A percentile compares a stretch with the other conserved stretches of the same genome.
Conservation (phyloP, 2,329 filamentous ascomycete species). For the Pyrenophora graminea region DNA sequence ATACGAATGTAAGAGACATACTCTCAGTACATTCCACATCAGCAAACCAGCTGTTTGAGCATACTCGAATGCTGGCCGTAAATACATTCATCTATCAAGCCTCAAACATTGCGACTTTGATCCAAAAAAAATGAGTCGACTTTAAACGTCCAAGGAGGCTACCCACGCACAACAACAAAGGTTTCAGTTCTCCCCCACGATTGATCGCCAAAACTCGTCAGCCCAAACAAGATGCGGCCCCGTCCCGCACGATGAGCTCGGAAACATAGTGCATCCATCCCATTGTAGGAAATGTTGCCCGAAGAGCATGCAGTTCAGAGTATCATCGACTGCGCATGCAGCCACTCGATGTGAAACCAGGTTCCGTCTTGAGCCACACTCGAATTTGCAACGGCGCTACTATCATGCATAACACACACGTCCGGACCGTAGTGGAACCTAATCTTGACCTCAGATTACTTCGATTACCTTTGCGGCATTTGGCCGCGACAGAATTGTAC, state of each 20-base stretch:
- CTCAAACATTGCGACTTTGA: neutral
- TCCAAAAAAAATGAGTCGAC: neutral
- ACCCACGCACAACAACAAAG: neutral
- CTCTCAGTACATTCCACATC: neutral
- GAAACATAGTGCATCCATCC: slow-evolving; percentile 2
- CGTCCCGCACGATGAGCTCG: neutral
- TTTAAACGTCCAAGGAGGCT: neutral
- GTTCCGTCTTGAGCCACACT: neutral
- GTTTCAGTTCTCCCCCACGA: slow-evolving; percentile 11
- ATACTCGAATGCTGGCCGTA: neutral
- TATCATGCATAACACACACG: slow-evolving; percentile 2
- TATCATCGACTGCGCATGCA: neutral
- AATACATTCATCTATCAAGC: neutral
- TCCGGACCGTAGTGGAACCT: slow-evolving; percentile 4
- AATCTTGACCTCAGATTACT: neutral
- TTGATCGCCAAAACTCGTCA: slow-evolving; percentile 8
- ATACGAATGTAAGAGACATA: slow-evolving; percentile 5
- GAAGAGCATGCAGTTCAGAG: neutral
- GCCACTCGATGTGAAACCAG: neutral
- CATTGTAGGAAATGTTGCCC: neutral
- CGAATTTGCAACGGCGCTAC: neutral
- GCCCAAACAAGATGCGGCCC: neutral
- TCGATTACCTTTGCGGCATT: neutral
- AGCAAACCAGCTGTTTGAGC: neutral
- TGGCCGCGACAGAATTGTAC: neutral